phyloP scores from a whole-genome alignment of 768 basidiomycete genomes.

The Butyriboletus loyo region DNA sequence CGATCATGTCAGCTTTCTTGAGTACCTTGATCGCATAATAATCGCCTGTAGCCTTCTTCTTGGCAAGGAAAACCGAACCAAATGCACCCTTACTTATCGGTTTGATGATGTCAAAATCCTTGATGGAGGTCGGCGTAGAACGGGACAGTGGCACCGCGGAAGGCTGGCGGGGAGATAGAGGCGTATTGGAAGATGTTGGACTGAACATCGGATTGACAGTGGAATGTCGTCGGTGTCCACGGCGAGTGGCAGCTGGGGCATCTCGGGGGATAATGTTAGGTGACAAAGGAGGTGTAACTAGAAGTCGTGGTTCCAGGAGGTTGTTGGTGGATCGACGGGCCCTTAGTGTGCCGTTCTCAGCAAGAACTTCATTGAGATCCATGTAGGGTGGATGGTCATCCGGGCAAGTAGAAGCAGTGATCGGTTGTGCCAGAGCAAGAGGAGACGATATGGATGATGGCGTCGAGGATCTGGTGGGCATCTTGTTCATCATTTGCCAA shows the following conservation, averaged over 20 bases:
- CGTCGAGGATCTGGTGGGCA: constrained; percentile 80
- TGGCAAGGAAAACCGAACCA: constrained; percentile 96
- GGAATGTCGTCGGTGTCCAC: constrained; percentile 69
- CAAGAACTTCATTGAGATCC: constrained; percentile 55
- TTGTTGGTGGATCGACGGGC: constrained; percentile 66
- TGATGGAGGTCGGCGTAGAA: constrained; percentile 87
- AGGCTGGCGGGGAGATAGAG: constrained; percentile 85
- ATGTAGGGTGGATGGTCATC: constrained; percentile 64
- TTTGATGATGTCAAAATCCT: constrained; percentile 99
- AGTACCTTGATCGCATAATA: constrained; percentile 99
- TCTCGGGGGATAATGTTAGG: constrained; percentile 56
- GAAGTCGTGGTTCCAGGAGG: constrained; percentile 60
- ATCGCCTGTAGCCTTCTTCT: constrained; percentile 97
- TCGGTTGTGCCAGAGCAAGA: constrained; percentile 79
- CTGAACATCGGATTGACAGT: constrained; percentile 61
- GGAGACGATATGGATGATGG: constrained; percentile 89
- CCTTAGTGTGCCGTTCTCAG: constrained; percentile 45
- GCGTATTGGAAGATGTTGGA: constrained; percentile 47
- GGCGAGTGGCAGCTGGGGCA: constrained; percentile 41
- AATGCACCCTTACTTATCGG: constrained; percentile 99
- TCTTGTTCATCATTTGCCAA: constrained; percentile 39
- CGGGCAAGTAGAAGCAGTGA: constrained; percentile 62
- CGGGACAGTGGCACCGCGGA: constrained; percentile 75
- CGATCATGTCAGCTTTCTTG: constrained; percentile 99
- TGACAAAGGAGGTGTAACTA: constrained; percentile 74